Conservation (phyloP, 2,329 filamentous ascomycete species). For the Aspergillus carbonarius region DNA sequence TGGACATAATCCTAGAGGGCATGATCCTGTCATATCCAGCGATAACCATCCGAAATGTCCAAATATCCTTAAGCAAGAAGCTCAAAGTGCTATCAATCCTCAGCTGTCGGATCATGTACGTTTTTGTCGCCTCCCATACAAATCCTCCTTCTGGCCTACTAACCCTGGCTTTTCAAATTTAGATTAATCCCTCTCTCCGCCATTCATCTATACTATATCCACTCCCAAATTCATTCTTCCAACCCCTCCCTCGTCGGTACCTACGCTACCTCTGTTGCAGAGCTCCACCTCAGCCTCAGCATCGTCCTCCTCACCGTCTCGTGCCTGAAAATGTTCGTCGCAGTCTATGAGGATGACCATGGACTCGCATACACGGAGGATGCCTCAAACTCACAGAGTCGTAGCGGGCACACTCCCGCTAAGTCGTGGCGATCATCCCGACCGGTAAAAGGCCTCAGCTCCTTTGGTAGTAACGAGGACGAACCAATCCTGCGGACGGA, state of each 20-base stretch:
- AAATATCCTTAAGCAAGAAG: conserved; percentile 41
- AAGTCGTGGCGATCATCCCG: background rate
- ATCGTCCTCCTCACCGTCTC: conserved; percentile 45
- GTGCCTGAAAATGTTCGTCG: conserved; percentile 47
- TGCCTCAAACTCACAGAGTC: conserved; percentile 10
- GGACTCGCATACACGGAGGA: conserved; percentile 26
- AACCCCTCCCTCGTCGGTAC: conserved; percentile 41
- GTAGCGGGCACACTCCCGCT: background rate
- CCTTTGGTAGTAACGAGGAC: background rate
- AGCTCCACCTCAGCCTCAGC: conserved; percentile 44
- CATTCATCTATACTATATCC: conserved; percentile 41
- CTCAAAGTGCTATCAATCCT: conserved; percentile 42
- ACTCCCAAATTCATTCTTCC: conserved; percentile 28
- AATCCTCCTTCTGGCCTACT: background rate
- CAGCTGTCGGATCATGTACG: conserved; percentile 43
- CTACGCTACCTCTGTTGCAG: conserved; percentile 37
- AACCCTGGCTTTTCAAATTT: background rate
- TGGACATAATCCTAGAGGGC: conserved; percentile 45
- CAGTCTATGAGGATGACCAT: conserved; percentile 31
- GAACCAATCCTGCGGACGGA: conserved; percentile 1
- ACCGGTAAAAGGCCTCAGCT: background rate
- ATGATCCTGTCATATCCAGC: conserved; percentile 39
- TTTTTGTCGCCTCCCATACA: background rate
- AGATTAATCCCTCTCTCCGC: conserved; percentile 44
- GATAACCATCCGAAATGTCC: conserved; percentile 40